Percentiles rank a stretch among this genome's conserved stretches.
Evolutionary conservation across 2,329 filamentous ascomycete genomes (phyloP).

Genomic region (Fusarium oxysporum): DNA sequence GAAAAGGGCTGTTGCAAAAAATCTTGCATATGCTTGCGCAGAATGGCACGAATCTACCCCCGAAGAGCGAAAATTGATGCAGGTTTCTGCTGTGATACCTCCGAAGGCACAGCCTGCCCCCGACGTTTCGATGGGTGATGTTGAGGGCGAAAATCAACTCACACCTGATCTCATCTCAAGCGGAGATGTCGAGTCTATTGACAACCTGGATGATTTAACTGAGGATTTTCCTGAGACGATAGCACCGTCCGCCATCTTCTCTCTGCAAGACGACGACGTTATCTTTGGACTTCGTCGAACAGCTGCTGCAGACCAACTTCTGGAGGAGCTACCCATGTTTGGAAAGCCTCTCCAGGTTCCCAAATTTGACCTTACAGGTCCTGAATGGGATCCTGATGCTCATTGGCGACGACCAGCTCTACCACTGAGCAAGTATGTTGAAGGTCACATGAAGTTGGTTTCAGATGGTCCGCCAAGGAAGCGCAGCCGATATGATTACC

Average conservation of each 20-base stretch:
- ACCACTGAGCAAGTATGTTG: constrained; percentile 87
- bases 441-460: constrained; percentile 80
- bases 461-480: constrained; percentile 76
- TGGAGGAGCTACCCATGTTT: constrained; percentile 86
- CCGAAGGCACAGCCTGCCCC: constrained; percentile 50
- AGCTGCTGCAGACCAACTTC: constrained; percentile 77
- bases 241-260: constrained; percentile 83
- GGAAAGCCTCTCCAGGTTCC: constrained; percentile 71
- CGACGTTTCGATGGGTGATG: constrained; percentile 52
- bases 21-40: constrained; percentile 83
- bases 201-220: constrained; percentile 54
- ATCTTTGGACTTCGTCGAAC: constrained; percentile 82
- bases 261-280: constrained; percentile 83
- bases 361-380: constrained; percentile 66
- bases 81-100: constrained; percentile 70
- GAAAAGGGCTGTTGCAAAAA: constrained; percentile 85
- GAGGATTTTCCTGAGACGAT: constrained; percentile 62
- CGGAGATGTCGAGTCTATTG: constrained; percentile 69
- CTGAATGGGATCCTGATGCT: constrained; percentile 74
- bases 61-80: constrained; percentile 74
- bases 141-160: constrained; percentile 58
- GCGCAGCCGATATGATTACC: constrained; percentile 84
- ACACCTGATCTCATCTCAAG: constrained; percentile 77
- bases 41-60: constrained; percentile 78
- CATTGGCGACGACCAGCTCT: constrained; percentile 81